Evolutionary conservation across 352 stramenopile genomes (phyloP), one percentile per base, ranked within the genome.

Genomic region (Phytophthora constricta): DNA sequence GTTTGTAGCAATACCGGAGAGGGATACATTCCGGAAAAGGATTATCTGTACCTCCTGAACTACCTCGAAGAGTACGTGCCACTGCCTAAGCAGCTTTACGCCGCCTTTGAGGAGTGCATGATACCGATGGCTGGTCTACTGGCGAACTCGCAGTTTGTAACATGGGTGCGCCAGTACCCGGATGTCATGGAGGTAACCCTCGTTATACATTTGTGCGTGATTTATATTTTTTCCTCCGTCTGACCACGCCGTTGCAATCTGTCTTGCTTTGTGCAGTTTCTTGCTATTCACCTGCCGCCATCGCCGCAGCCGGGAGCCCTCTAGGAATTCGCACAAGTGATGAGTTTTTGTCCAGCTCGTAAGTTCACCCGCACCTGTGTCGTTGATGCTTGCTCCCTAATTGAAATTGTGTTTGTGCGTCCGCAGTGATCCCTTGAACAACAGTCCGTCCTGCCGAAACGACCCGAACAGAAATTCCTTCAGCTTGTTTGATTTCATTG

Each of bases 401-500:
- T 22, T 43, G n/a, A 4, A n/a, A 47, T 4, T 68, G n/a, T 11
- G 22, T 49, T 20, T 11, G 42, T 47, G 5, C 33, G 20, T 43
- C 56, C 39, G 14, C 17, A 92, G 86, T 10, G 82, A 95, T 42
- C 72, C 77, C 22, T 72, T 93, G n/a, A 95, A 92, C 60, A 82
- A 77, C 70, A 95, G 87, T 62, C 84, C 84, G 2, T 92, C 85
- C 14, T 91, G 70, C 33, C 79, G 79, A 17, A 69, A 78, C 31
- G 79, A 82, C 19, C 66, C 80, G 25, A 74, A 66, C 9, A 61
- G 33, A 23, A 83, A 72, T 17, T 60, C 73, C 10, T 82, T 87
- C 47, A 80, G 74, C 20, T 91, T 82, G n/a, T 95, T 94, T 39
- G 87, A 93, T 49, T 94, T 93, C 31, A 81, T 95, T 37, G 86